Evolutionary conservation across 805 yeast species (phyloP).

Genomic region (Candida multigemmis): DNA sequence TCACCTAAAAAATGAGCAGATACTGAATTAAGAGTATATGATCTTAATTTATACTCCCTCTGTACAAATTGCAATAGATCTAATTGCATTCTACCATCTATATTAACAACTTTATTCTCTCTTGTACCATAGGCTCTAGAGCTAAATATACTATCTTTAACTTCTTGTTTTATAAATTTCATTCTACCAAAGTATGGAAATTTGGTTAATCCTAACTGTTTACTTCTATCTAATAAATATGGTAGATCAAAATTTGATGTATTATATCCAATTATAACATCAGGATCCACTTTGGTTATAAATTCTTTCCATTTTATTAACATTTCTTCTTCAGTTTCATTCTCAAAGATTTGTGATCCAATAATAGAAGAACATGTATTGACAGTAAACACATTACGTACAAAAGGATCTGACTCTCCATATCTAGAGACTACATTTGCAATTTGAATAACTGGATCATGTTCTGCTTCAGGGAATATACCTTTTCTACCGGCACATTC

Average conservation of each 20-base stretch:
- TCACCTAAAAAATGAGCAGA: slow-evolving; percentile 90
- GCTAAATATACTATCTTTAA: slow-evolving; percentile 74
- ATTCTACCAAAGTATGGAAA: slow-evolving; percentile 90
- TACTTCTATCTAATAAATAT: slow-evolving; percentile 80
- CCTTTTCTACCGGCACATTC: slow-evolving; percentile 99
- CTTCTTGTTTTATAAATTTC: slow-evolving; percentile 57
- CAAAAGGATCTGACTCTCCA: slow-evolving; percentile 83
- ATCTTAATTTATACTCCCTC: slow-evolving; percentile 89
- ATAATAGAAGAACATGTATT: slow-evolving; percentile 87
- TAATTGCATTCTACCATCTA: slow-evolving; percentile 92
- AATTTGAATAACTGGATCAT: slow-evolving; percentile 92
- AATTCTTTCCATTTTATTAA: slow-evolving; percentile 80
- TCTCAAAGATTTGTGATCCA: slow-evolving; percentile 82
- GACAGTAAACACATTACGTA: slow-evolving; percentile 90
- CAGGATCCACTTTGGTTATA: slow-evolving; percentile 80
- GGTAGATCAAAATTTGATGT: slow-evolving; percentile 94
- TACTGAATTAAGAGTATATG: slow-evolving; percentile 91
- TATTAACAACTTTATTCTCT: slow-evolving; percentile 83
- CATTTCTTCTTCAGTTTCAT: slow-evolving; percentile 73
- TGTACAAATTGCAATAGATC: slow-evolving; percentile 89
- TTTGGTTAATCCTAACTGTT: slow-evolving; percentile 49
- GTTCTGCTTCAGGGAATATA: slow-evolving; percentile 88
- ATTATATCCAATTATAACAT: slow-evolving; percentile 93
- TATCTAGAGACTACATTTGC: slow-evolving; percentile 86
- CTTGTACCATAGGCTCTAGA: slow-evolving; percentile 96